These are phyloP conservation scores for Saccharum spontaneum DNA, from an alignment of 176 grass and related monocot genomes.

Conservation along the genomic window DNA sequence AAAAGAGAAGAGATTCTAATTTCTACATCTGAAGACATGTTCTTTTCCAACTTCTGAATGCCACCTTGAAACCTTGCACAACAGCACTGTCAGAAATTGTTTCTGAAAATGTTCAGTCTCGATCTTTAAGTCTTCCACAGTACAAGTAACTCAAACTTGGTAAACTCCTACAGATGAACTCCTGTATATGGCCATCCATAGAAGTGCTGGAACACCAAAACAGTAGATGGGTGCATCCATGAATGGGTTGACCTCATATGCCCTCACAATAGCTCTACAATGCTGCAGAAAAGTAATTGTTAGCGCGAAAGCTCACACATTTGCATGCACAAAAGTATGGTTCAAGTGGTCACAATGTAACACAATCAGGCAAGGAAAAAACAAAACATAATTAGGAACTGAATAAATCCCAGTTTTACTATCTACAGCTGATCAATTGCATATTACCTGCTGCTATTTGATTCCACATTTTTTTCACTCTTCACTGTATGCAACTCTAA, in stretches of 20 bases:
- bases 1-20: background rate
- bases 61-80: background rate
- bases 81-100: background rate
- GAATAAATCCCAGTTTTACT: no score
- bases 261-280: constrained; percentile 20
- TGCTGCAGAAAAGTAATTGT: background rate
- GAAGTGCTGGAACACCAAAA: constrained; percentile 28
- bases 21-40: background rate
- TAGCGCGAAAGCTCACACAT: no score
- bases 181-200: constrained; percentile 18
- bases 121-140: background rate
- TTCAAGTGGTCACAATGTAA: no score
- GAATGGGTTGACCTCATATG: constrained; percentile 11
- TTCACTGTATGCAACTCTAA: no score
- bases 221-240: constrained; percentile 28
- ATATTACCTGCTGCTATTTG: no score
- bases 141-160: constrained; percentile 2
- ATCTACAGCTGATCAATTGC: no score
- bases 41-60: background rate
- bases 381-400: no score
- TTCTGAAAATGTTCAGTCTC: background rate
- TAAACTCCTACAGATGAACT: background rate
- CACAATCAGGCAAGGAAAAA: no score
- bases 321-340: no score
- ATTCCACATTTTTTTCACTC: no score